Evolutionary conservation across 768 basidiomycete genomes (phyloP).

Genomic region (Podaxis rugospora): DNA sequence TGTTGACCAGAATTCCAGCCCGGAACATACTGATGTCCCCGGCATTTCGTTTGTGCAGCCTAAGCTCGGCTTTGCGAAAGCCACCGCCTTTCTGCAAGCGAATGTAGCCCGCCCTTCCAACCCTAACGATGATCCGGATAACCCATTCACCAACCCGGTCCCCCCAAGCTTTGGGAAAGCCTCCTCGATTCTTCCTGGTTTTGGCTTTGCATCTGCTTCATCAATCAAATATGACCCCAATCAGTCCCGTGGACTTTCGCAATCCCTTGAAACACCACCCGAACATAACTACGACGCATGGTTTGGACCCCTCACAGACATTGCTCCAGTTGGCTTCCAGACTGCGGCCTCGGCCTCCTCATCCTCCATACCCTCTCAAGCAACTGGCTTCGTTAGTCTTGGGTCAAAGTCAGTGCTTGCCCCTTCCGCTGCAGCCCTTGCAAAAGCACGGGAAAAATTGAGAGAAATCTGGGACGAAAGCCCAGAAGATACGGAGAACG

Average conservation of each 20-base stretch:
- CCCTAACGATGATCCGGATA: conserved; percentile 34
- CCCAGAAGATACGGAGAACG: conserved; percentile 19
- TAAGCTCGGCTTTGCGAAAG: not conserved
- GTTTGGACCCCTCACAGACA: conserved; percentile 36
- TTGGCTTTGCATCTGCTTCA: conserved; percentile 25
- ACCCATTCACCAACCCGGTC: conserved; percentile 29
- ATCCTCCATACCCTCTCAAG: conserved; percentile 10
- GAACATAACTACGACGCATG: conserved; percentile 43
- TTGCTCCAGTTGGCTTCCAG: conserved; percentile 30
- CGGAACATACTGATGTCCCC: not conserved
- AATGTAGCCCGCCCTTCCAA: conserved; percentile 8
- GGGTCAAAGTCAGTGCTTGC: conserved; percentile 19
- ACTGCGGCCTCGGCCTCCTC: conserved; percentile 22
- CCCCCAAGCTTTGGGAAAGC: not conserved
- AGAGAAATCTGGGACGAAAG: conserved; percentile 27
- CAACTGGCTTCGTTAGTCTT: conserved; percentile 4
- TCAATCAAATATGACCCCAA: not conserved
- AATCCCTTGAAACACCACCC: conserved; percentile 33
- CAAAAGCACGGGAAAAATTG: conserved; percentile 49
- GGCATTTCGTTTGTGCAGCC: not conserved
- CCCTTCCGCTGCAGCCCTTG: conserved; percentile 53
- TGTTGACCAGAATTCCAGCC: not conserved
- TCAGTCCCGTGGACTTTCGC: conserved; percentile 24
- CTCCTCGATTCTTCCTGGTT: conserved; percentile 13
- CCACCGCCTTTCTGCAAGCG: not conserved